These are phyloP conservation scores for Suhomyces bribrorum DNA, from an alignment of 1,139 yeast genomes.

Conservation along the genomic window DNA sequence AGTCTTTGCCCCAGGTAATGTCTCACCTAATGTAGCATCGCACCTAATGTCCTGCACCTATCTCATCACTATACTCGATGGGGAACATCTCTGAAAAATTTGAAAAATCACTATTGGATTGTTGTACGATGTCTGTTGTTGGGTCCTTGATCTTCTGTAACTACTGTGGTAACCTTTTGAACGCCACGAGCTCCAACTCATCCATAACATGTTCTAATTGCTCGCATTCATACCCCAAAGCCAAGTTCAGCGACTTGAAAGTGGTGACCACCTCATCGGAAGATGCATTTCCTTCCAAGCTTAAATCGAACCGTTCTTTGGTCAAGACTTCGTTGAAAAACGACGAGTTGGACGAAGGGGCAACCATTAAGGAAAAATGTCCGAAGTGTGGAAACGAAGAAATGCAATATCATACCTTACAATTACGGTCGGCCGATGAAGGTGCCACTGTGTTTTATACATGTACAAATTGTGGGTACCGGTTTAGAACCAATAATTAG, in stretches of 20 bases:
- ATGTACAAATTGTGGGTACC: constrained; percentile 88
- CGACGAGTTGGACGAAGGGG: constrained; percentile 88
- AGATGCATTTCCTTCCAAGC: constrained; percentile 89
- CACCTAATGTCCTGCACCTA: neutral
- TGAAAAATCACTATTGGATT: neutral
- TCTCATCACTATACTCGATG: neutral
- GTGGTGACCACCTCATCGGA: constrained; percentile 85
- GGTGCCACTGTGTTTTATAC: constrained; percentile 97
- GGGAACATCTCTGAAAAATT: constrained; percentile 11
- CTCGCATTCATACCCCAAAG: constrained; percentile 54
- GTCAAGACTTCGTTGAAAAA: constrained; percentile 82
- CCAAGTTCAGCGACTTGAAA: constrained; percentile 70
- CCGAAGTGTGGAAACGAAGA: constrained; percentile 97
- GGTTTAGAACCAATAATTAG: constrained; percentile 88
- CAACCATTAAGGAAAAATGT: constrained; percentile 93
- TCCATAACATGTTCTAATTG: constrained; percentile 70
- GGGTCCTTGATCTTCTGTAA: constrained; percentile 93
- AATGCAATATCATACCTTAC: constrained; percentile 96
- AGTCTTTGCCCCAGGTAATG: too few relatives aligned
- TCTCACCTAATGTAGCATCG: too few relatives aligned
- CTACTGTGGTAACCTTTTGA: constrained; percentile 90
- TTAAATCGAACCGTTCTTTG: constrained; percentile 79
- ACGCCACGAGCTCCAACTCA: constrained; percentile 54
- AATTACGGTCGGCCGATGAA: constrained; percentile 97
- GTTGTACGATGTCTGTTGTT: constrained; percentile 73